A percentile compares a stretch with the other conserved stretches of the same genome.
These are phyloP conservation scores for Lecanicillium sp. DNA, from an alignment of 2,329 filamentous ascomycete species.

Conservation along the genomic window DNA sequence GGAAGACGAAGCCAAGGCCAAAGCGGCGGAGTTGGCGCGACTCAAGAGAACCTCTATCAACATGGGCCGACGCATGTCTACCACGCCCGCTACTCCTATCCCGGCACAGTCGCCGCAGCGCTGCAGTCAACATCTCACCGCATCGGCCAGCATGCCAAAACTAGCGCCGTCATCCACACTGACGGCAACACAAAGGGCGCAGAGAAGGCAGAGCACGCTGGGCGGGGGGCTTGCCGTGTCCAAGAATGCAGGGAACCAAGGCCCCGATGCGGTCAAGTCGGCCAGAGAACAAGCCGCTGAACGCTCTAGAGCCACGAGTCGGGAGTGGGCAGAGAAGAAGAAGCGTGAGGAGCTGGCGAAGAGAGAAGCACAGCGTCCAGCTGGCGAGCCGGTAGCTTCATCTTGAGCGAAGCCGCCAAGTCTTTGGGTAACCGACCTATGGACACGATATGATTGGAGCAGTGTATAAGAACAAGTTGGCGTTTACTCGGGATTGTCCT, in stretches of 20 bases:
- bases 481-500: too few relatives aligned
- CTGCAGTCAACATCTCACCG: neutral
- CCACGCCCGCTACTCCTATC: constrained; percentile 11
- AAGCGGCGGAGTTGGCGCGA: constrained; percentile 10
- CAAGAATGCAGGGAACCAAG: constrained; percentile 44
- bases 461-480: too few relatives aligned
- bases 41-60: constrained; percentile 15
- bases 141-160: neutral
- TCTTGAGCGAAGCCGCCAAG: neutral
- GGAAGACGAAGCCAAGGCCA: constrained; percentile 16
- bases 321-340: constrained; percentile 57
- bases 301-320: constrained; percentile 48
- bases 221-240: constrained; percentile 24
- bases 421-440: too few relatives aligned
- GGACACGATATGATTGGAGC: neutral
- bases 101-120: neutral
- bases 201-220: constrained; percentile 9
- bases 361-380: constrained; percentile 1
- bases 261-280: constrained; percentile 38
- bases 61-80: constrained; percentile 19
- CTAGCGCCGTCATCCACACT: too few relatives aligned
- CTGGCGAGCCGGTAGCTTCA: neutral
- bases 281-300: constrained; percentile 56
- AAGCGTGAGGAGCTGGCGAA: constrained; percentile 28
- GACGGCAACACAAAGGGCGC: too few relatives aligned